A percentile compares a stretch with the other conserved stretches of the same genome.
Evolutionary conservation across 129 eudicot genomes (phyloP).

Genomic region (Escallonia herrerae): DNA sequence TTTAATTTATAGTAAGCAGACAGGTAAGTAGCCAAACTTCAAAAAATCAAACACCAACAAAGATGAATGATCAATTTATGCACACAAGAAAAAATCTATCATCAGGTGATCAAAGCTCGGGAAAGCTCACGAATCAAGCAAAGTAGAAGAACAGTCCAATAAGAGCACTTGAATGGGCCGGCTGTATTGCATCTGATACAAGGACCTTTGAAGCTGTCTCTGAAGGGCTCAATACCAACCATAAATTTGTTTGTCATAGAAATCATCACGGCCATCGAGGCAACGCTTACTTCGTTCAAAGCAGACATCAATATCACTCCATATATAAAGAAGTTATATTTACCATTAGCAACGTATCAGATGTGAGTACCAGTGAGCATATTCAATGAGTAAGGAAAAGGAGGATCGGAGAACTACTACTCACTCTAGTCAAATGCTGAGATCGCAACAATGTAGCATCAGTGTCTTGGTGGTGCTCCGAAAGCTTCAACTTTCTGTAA

Average conservation of each 20-base stretch:
- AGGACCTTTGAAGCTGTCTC: too few relatives aligned
- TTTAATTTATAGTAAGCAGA: neutral
- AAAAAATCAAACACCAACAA: neutral
- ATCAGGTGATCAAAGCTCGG: constrained; percentile 2
- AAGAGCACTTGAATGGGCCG: constrained; percentile 59
- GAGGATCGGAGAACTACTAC: constrained; percentile 13
- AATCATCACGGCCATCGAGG: constrained; percentile 59
- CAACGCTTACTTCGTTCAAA: constrained; percentile 77
- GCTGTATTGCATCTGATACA: constrained; percentile 71
- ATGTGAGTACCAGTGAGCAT: too few relatives aligned
- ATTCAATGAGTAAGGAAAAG: too few relatives aligned
- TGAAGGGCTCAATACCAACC: constrained; percentile 83
- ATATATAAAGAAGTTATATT: neutral
- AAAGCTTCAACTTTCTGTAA: constrained; percentile 58
- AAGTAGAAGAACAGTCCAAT: constrained; percentile 42
- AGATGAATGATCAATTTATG: neutral
- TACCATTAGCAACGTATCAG: constrained; percentile 13
- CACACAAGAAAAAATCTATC: neutral
- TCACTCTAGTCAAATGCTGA: constrained; percentile 45
- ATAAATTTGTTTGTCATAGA: constrained; percentile 65
- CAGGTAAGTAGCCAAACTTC: neutral
- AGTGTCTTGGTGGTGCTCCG: constrained; percentile 48
- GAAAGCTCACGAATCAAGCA: constrained; percentile 66
- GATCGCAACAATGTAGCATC: constrained; percentile 38
- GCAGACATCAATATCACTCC: constrained; percentile 42